phyloP scores from a whole-genome alignment of 2,329 filamentous ascomycete species.

The Pyrenochaeta sp. region DNA sequence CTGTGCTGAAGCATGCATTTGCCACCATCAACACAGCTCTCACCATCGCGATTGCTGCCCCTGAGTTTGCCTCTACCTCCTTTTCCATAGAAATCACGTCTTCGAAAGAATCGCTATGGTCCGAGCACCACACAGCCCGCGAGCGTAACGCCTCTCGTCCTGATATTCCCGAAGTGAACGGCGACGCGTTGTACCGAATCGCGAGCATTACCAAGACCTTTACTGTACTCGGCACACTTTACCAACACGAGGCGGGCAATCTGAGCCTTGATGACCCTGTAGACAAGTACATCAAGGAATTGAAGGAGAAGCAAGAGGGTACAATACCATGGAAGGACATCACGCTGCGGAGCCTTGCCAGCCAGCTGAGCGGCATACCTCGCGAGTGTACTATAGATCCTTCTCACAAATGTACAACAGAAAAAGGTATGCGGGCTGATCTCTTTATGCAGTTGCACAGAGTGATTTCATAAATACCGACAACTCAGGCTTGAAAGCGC shows the following conservation, averaged over 20 bases:
- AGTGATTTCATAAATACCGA: conserved; percentile 35
- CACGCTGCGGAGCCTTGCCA: conserved; percentile 53
- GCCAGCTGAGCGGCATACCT: conserved; percentile 54
- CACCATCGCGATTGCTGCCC: conserved; percentile 28
- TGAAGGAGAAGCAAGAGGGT: conserved; percentile 38
- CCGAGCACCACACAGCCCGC: conserved; percentile 49
- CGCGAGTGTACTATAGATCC: conserved; percentile 43
- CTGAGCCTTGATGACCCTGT: conserved; percentile 45
- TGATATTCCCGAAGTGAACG: conserved; percentile 47
- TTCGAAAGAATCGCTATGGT: conserved; percentile 48
- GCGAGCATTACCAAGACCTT: conserved; percentile 50
- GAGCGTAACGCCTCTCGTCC: conserved; percentile 47
- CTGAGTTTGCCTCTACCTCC: conserved; percentile 46
- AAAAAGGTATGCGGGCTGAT: conserved; percentile 36
- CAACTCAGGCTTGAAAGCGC: background rate
- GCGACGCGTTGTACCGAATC: conserved; percentile 53
- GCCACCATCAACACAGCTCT: conserved; percentile 37
- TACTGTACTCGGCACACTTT: conserved; percentile 42
- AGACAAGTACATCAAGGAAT: conserved; percentile 42
- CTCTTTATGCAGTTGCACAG: conserved; percentile 37
- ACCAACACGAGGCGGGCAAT: conserved; percentile 45
- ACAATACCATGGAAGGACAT: conserved; percentile 53
- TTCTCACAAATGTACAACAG: conserved; percentile 16
- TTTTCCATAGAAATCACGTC: conserved; percentile 55
- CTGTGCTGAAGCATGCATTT: conserved; percentile 41